Evolutionary conservation across 2,329 filamentous ascomycete species (phyloP).

Genomic region (Diaporthe aspalathi): DNA sequence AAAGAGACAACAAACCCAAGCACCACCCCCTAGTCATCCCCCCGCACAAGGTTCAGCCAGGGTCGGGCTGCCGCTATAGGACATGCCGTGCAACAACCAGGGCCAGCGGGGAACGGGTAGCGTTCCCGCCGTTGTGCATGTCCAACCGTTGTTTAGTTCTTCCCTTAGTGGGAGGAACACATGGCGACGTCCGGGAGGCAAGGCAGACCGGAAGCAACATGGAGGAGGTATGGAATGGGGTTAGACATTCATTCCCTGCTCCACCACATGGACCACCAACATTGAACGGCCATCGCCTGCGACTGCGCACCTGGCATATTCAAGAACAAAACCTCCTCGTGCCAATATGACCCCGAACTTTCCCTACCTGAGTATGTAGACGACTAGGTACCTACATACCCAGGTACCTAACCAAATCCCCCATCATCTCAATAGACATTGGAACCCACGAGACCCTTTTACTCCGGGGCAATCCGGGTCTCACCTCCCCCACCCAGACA

Average conservation of each 20-base stretch:
- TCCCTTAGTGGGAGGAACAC: too few species aligned
- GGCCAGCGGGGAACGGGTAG: neutral
- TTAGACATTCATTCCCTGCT: too few species aligned
- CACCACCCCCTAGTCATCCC: constrained; percentile 15
- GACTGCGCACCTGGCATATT: too few species aligned
- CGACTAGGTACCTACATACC: too few species aligned
- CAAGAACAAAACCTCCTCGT: neutral
- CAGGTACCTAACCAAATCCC: too few species aligned
- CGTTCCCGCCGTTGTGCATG: neutral
- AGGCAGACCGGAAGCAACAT: too few species aligned
- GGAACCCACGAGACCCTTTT: neutral
- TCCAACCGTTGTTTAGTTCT: neutral
- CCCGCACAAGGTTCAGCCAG: constrained; percentile 19
- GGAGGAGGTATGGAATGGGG: too few species aligned
- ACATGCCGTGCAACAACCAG: neutral
- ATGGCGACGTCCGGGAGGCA: too few species aligned
- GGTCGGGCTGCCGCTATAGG: constrained; percentile 18
- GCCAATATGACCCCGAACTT: neutral
- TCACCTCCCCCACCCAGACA: neutral
- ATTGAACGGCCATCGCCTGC: neutral
- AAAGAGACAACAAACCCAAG: too few species aligned
- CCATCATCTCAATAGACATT: too few species aligned
- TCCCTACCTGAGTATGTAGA: neutral
- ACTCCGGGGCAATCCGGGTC: constrained; percentile 1
- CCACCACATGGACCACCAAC: too few species aligned